Conservation (phyloP, 148 eudicot species). For the Persicaria tinctoria region DNA sequence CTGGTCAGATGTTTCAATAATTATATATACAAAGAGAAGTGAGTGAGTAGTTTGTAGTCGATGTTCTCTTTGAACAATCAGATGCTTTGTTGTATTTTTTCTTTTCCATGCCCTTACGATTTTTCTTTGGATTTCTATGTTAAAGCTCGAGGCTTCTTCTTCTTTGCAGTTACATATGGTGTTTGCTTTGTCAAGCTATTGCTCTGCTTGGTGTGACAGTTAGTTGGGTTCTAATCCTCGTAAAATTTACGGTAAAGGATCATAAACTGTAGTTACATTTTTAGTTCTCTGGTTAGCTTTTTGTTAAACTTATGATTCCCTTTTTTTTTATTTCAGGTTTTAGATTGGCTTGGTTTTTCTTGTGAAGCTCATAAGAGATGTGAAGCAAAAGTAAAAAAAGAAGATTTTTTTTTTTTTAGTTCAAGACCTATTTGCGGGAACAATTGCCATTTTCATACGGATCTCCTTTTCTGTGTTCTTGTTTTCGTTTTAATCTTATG, state of each 20-base stretch:
- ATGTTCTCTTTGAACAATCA: background rate
- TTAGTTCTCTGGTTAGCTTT: background rate
- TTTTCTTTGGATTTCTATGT: background rate
- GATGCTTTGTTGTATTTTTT: background rate
- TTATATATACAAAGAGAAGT: too few relatives aligned
- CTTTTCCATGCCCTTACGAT: background rate
- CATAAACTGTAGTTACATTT: background rate
- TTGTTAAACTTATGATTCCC: background rate
- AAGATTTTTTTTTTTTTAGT: too few relatives aligned
- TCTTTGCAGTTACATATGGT: slow-evolving; percentile 11
- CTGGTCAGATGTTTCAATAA: too few relatives aligned
- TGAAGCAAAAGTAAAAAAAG: too few relatives aligned
- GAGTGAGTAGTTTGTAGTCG: too few relatives aligned
- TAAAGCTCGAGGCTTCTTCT: background rate
- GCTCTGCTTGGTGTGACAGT: background rate
- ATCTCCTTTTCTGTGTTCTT: too few relatives aligned
- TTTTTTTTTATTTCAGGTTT: background rate
- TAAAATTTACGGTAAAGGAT: slow-evolving; percentile 6
- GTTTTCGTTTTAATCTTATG: too few relatives aligned
- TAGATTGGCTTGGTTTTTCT: background rate
- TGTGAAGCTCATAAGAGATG: too few relatives aligned
- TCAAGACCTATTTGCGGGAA: too few relatives aligned
- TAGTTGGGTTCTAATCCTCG: slow-evolving; percentile 1
- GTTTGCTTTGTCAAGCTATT: slow-evolving; percentile 4
- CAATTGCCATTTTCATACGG: too few relatives aligned